These are phyloP conservation scores for Proliferodiscus dingleyae DNA, from an alignment of 2,329 filamentous ascomycete genomes.

Conservation along the genomic window DNA sequence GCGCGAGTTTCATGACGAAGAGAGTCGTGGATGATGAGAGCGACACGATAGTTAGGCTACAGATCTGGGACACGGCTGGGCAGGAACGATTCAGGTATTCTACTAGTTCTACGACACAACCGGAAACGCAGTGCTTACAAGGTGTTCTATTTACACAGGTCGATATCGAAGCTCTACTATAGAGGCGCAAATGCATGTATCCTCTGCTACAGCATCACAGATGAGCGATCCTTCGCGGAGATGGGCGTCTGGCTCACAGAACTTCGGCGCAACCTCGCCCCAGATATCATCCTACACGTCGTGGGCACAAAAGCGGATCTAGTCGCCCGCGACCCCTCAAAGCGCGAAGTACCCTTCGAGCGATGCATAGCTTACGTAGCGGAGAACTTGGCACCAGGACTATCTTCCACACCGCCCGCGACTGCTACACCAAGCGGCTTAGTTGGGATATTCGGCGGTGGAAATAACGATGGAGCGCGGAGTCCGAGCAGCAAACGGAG, in stretches of 20 bases:
- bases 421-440: conserved; percentile 44
- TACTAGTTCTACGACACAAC: background rate
- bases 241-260: conserved; percentile 91
- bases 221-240: conserved; percentile 77
- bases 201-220: conserved; percentile 91
- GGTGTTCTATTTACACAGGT: conserved; percentile 34
- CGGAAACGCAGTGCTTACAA: conserved; percentile 1
- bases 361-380: conserved; percentile 93
- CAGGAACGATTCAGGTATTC: conserved; percentile 79
- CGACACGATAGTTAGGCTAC: conserved; percentile 80
- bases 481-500: conserved; percentile 61
- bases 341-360: conserved; percentile 86
- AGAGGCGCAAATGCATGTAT: conserved; percentile 91
- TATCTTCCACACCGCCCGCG: conserved; percentile 61
- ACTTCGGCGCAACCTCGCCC: conserved; percentile 69
- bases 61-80: conserved; percentile 95
- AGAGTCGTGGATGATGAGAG: conserved; percentile 77
- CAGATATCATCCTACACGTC: conserved; percentile 79
- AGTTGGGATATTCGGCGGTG: conserved; percentile 13
- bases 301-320: conserved; percentile 93
- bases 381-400: conserved; percentile 75
- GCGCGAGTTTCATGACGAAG: conserved; percentile 75
- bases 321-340: conserved; percentile 74
- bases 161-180: conserved; percentile 93
- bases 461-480: conserved; percentile 44